phyloP scores from a whole-genome alignment of 2,329 filamentous ascomycete species.

The Volutella citrinella region DNA sequence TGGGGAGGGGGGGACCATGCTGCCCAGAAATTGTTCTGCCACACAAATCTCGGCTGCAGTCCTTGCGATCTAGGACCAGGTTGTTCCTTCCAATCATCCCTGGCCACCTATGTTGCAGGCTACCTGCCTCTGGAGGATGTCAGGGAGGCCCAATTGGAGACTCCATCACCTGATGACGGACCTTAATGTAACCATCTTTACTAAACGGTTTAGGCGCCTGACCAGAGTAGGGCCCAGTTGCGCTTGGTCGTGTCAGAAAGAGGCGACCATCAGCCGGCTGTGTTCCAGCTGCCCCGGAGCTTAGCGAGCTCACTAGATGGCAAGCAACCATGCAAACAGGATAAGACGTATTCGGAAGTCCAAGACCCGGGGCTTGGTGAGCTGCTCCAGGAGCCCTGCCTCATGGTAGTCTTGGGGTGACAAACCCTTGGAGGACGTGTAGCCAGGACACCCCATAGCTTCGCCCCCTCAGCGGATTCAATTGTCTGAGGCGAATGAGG shows the following conservation, averaged over 20 bases:
- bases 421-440: too few species aligned
- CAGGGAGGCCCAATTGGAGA: slow-evolving; percentile 7
- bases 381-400: too few species aligned
- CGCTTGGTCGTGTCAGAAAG: slow-evolving; percentile 11
- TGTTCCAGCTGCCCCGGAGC: too few species aligned
- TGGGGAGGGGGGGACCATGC: slow-evolving; percentile 14
- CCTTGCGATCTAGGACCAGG: slow-evolving; percentile 13
- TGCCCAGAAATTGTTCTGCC: slow-evolving; percentile 11
- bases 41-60: slow-evolving; percentile 18
- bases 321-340: too few species aligned
- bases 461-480: too few species aligned
- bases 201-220: slow-evolving; percentile 11
- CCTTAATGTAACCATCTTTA: slow-evolving; percentile 11
- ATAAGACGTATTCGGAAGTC: too few species aligned
- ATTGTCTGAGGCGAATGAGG: too few species aligned
- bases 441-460: too few species aligned
- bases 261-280: slow-evolving; percentile 8
- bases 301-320: too few species aligned
- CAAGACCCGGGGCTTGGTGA: too few species aligned
- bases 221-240: slow-evolving; percentile 6
- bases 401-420: too few species aligned
- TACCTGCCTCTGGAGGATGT: slow-evolving; percentile 2
- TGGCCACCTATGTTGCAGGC: slow-evolving; percentile 1
- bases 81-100: slow-evolving; percentile 7
- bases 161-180: slow-evolving; percentile 15